These are phyloP conservation scores for Fusarium dlaminii DNA, from an alignment of 2,329 filamentous ascomycete genomes.

Conservation along the genomic window DNA sequence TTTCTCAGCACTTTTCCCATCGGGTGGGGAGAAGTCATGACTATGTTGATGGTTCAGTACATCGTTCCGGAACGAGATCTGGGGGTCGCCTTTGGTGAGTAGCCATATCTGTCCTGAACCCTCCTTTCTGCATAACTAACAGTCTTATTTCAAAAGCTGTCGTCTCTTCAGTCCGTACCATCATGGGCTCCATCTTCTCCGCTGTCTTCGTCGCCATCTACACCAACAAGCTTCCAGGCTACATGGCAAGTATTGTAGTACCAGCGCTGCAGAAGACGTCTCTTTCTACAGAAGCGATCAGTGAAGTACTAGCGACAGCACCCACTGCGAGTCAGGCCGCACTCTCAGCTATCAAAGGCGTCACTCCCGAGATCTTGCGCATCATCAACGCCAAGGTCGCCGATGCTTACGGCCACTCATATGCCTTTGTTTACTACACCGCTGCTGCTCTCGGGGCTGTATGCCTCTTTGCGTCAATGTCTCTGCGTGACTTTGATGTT, in stretches of 20 bases:
- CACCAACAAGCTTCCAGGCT: background rate
- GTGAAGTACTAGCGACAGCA: background rate
- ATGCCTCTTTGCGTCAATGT: background rate
- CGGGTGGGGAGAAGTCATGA: background rate
- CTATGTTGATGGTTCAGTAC: background rate
- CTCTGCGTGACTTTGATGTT: background rate
- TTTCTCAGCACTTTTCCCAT: background rate
- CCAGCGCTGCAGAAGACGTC: background rate
- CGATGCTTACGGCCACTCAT: background rate
- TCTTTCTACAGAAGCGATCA: background rate
- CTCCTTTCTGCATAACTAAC: background rate
- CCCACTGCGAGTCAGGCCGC: background rate
- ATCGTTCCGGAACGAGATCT: background rate
- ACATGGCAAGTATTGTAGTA: background rate
- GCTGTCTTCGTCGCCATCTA: background rate
- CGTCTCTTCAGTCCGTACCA: background rate
- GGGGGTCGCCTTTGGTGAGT: background rate
- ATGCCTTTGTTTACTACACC: background rate
- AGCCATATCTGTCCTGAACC: rapidly evolving
- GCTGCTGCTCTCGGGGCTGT: background rate
- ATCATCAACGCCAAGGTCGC: background rate
- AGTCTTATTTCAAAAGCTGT: background rate
- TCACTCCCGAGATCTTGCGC: background rate
- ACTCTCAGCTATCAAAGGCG: background rate
- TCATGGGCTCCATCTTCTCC: background rate